Percentiles rank a stretch among this genome's conserved stretches.
phyloP scores from a whole-genome alignment of 176 grass and related monocot species.

The Hyparrhenia diplandra region DNA sequence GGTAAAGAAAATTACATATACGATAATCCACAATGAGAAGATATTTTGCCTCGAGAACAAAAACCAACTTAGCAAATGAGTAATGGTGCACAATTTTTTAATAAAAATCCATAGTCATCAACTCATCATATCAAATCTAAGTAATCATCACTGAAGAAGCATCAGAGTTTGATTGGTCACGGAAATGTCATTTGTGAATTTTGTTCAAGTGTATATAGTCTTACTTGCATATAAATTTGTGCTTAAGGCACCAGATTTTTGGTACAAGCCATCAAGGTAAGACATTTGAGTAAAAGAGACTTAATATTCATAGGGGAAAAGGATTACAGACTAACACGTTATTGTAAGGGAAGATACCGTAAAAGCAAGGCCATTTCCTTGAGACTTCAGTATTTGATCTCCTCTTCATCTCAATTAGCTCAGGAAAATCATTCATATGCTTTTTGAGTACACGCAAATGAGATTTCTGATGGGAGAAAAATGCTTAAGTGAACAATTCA shows the following conservation, averaged over 20 bases:
- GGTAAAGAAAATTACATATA: not conserved
- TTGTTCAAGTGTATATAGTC: not conserved
- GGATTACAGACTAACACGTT: constrained; percentile 27
- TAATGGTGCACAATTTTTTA: not conserved
- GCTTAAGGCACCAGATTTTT: not conserved
- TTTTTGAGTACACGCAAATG: constrained; percentile 97
- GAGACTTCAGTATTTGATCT: constrained; percentile 83
- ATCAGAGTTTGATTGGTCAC: constrained; percentile 6
- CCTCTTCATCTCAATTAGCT: constrained; percentile 90
- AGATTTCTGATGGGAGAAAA: constrained; percentile 77
- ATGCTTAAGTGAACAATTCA: constrained; percentile 15
- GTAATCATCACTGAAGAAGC: not conserved
- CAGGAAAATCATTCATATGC: constrained; percentile 93
- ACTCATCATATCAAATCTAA: not conserved
- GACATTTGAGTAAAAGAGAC: not conserved
- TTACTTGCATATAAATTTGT: not conserved
- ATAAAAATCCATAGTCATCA: not conserved
- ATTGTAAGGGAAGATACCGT: constrained; percentile 51
- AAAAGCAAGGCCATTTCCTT: constrained; percentile 99
- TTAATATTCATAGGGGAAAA: constrained; percentile 4
- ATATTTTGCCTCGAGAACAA: constrained; percentile 4
- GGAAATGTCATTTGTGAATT: constrained; percentile 1
- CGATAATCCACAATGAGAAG: not conserved
- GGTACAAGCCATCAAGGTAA: constrained; percentile 1
- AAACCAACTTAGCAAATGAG: not conserved